Evolutionary conservation across 805 yeast species (phyloP).

Genomic region (Zygosaccharomyces siamensis): DNA sequence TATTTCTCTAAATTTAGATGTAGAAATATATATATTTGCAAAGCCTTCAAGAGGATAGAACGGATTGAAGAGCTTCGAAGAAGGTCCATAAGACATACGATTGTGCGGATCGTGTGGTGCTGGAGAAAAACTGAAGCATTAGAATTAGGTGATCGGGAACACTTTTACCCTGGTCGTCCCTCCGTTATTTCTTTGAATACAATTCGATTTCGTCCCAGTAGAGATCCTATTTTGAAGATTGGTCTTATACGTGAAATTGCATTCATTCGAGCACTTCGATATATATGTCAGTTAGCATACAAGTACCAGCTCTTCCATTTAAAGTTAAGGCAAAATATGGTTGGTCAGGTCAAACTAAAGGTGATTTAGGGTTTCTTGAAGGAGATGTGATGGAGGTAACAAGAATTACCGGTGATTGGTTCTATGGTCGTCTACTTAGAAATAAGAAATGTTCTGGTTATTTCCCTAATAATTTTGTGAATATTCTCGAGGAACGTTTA

Average conservation of each 20-base stretch:
- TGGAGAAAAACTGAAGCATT: background rate
- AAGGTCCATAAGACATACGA: background rate
- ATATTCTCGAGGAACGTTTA: conserved; percentile 41
- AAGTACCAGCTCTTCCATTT: conserved; percentile 54
- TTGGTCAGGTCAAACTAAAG: conserved; percentile 89
- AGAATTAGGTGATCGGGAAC: background rate
- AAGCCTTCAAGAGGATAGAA: background rate
- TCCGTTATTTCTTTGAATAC: background rate
- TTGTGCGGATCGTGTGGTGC: background rate
- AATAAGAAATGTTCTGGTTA: conserved; percentile 72
- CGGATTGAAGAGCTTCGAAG: background rate
- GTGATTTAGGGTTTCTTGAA: conserved; percentile 89
- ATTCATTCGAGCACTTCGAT: background rate
- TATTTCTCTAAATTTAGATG: background rate
- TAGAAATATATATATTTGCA: background rate
- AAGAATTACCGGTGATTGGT: conserved; percentile 86
- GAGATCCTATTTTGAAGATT: background rate
- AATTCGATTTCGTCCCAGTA: background rate
- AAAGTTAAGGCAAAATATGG: conserved; percentile 78
- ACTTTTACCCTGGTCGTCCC: background rate
- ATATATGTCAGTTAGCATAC: conserved; percentile 14
- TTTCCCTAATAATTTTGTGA: conserved; percentile 85
- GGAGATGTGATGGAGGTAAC: conserved; percentile 87
- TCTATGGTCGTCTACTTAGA: conserved; percentile 77
- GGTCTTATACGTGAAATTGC: background rate